Evolutionary conservation across 2,329 filamentous ascomycete species (phyloP), one percentile per base, ranked within the genome.

Genomic region (Coccinonectria pachysandricola): DNA sequence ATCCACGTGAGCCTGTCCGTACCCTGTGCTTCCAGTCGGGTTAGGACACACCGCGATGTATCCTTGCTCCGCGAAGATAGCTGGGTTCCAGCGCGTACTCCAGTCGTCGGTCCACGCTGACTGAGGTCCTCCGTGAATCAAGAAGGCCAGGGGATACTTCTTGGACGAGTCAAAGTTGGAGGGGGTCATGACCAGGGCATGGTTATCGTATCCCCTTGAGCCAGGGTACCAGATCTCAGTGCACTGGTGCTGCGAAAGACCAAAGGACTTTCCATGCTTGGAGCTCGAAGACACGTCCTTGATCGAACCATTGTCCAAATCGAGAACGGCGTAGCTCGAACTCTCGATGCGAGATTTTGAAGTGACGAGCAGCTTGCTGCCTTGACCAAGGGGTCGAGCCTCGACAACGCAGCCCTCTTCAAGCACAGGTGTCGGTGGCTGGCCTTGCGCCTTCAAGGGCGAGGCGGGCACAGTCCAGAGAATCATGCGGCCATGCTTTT

Each of bases 41-140:
- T 93, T 93, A 7, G 84, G 82, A 25, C 75, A 68, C 23, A 93
- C 74, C 12, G 80, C 82, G 4, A 93, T 69, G 48, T 91, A 93
- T 23, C 85, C 85, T 56, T 88, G 82, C 51, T 92, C 84, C 4
- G 85, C 84, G 48, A 85, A 92, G 7, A 88, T 68, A 33, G 81
- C 82, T 2, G 81, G 79, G 49, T 92, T 92, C 85, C 85, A 93
- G 11, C 85, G 66, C 3, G 78, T 85, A 50, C 71, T 79, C 82
- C 84, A 92, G 15, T 67, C 62, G 45, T 91, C 79, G 16, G 54
- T 59, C 78, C 81, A 88, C 0, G 81, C 72, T 12, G 76, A 72
- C 50, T 91, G 82, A 0, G 84, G 84, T 0, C 85, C 85, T 28
- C 85, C 85, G 46, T 93, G 85, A 36, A 92, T 81, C 21, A 87